Evolutionary conservation across 495 filamentous ascomycete genomes (phyloP).

Genomic region (Immersiella caudata): DNA sequence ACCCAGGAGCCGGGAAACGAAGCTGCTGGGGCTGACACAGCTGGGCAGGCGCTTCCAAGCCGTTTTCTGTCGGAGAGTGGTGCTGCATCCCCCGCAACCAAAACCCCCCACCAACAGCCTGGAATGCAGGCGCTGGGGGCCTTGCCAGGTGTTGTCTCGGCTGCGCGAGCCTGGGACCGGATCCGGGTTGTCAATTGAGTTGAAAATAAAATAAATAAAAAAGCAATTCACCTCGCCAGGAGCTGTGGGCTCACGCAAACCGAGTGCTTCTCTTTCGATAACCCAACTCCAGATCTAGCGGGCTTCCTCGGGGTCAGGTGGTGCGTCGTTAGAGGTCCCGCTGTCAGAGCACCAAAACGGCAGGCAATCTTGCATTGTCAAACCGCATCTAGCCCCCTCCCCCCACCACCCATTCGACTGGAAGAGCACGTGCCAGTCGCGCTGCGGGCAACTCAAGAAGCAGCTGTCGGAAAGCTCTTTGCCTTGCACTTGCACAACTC

Average conservation of each 20-base stretch:
- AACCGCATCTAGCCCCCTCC: too few relatives aligned
- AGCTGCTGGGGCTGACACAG: too few relatives aligned
- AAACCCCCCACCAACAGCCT: neutral
- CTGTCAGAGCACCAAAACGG: neutral
- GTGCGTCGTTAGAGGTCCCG: neutral
- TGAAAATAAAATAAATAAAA: neutral
- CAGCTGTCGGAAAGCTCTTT: neutral
- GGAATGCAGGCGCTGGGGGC: neutral
- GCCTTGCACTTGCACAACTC: neutral
- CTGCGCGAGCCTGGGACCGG: neutral
- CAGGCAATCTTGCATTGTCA: neutral
- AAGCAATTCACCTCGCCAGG: too few relatives aligned
- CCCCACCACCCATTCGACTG: too few relatives aligned
- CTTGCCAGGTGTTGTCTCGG: neutral
- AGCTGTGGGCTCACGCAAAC: too few relatives aligned
- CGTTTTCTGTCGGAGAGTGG: neutral
- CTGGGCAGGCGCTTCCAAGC: neutral
- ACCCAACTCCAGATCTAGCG: too few relatives aligned
- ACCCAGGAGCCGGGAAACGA: neutral
- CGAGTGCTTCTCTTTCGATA: too few relatives aligned
- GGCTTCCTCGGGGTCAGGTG: neutral
- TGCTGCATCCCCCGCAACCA: neutral
- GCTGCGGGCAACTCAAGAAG: neutral
- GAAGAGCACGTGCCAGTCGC: neutral
- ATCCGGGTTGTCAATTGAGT: neutral